phyloP scores from a whole-genome alignment of 257 asterid genomes.

The Jaltomata sinuosa region DNA sequence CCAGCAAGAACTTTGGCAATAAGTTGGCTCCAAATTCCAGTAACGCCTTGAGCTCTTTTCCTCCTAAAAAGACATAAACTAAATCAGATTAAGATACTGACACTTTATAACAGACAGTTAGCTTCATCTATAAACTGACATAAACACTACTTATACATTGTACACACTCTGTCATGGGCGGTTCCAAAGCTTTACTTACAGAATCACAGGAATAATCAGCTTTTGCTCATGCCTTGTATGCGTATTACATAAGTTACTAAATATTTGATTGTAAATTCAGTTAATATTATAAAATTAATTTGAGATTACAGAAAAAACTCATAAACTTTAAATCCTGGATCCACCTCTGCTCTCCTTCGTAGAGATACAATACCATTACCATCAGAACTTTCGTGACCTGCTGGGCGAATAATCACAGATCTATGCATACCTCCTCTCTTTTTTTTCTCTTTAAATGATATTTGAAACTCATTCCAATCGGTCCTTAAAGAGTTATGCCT shows the following conservation, averaged over 20 bases:
- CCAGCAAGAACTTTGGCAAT: not conserved
- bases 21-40: too few relatives aligned
- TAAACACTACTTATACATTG: too few relatives aligned
- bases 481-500: not conserved
- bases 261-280: not conserved
- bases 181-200: not conserved
- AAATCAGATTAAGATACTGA: not conserved
- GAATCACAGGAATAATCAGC: too few relatives aligned
- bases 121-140: not conserved
- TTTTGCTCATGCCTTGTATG: too few relatives aligned
- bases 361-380: not conserved
- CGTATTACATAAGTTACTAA: not conserved
- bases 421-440: too few relatives aligned
- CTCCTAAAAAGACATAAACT: not conserved
- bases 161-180: not conserved
- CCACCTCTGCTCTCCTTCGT: not conserved
- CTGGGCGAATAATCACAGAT: not conserved
- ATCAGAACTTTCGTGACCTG: not conserved
- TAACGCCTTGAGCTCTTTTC: too few relatives aligned
- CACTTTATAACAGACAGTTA: too few relatives aligned
- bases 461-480: not conserved
- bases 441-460: not conserved
- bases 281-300: not conserved
- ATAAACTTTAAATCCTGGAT: not conserved
- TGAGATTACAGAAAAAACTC: not conserved